Conservation (phyloP, 78 protist species). For the Dictyostelium firmibasis region DNA sequence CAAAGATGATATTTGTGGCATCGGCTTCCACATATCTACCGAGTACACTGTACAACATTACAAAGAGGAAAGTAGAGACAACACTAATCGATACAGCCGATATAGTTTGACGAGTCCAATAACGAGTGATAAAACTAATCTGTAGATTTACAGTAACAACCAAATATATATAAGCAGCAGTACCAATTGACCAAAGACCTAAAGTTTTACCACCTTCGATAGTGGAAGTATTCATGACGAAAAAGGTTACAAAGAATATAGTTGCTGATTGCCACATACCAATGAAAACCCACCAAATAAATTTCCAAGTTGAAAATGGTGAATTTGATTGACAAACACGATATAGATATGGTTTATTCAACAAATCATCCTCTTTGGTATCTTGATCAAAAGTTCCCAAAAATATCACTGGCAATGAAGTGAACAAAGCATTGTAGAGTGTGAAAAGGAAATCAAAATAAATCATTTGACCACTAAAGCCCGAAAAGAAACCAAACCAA, state of each 20-base stretch:
- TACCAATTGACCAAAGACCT: conserved; percentile 77
- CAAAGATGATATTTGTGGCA: conserved; percentile 42
- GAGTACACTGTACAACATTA: conserved; percentile 36
- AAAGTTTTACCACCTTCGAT: conserved; percentile 52
- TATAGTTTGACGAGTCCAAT: conserved; percentile 17
- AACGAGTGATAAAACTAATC: conserved; percentile 44
- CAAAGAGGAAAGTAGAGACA: conserved; percentile 29
- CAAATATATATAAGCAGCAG: conserved; percentile 68
- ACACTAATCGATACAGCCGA: background rate
- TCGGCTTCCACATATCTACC: conserved; percentile 18
- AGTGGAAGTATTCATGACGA: conserved; percentile 27
- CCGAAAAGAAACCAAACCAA: conserved; percentile 85
- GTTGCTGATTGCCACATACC: conserved; percentile 74
- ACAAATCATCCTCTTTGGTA: conserved; percentile 41
- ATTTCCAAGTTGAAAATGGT: conserved; percentile 45
- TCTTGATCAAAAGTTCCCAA: conserved; percentile 90
- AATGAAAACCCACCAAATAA: conserved; percentile 63
- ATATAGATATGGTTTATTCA: conserved; percentile 30
- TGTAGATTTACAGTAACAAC: conserved; percentile 54
- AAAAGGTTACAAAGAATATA: conserved; percentile 65
- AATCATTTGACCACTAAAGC: conserved; percentile 83
- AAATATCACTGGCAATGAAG: conserved; percentile 83
- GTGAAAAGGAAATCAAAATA: conserved; percentile 47
- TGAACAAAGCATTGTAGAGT: conserved; percentile 85
- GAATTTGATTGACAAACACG: conserved; percentile 48